Percentiles rank a stretch among this genome's conserved stretches.
phyloP scores from a whole-genome alignment of 192 early-diverging fungal genomes.

The Kickxella alabastrina region DNA sequence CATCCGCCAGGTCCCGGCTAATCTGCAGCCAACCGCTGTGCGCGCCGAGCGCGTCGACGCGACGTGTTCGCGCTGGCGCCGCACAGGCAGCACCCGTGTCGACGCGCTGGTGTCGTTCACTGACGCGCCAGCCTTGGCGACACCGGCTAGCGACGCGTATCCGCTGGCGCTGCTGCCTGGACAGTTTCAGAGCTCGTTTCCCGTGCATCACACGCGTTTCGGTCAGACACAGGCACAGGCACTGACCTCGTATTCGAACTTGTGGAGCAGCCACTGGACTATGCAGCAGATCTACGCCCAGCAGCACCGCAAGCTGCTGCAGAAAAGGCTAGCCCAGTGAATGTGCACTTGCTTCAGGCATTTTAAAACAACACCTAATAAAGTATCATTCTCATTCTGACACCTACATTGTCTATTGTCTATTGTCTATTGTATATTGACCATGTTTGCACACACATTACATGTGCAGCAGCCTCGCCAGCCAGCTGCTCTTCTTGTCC shows the following conservation, averaged over 20 bases:
- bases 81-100: slow-evolving; percentile 1
- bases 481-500: slow-evolving; percentile 4
- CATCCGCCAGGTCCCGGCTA: slow-evolving; percentile 35
- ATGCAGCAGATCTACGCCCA: slow-evolving; percentile 10
- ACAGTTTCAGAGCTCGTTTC: slow-evolving; percentile 41
- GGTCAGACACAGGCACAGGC: slow-evolving; percentile 32
- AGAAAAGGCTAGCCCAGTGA: background rate
- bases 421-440: no score
- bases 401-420: no score
- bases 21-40: slow-evolving; percentile 32
- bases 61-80: background rate
- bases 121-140: slow-evolving; percentile 1
- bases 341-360: no score
- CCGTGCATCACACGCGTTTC: slow-evolving; percentile 36
- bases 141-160: slow-evolving; percentile 8
- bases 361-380: background rate
- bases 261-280: slow-evolving; percentile 29
- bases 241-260: slow-evolving; percentile 24
- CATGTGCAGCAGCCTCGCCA: slow-evolving; percentile 13
- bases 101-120: slow-evolving; percentile 27
- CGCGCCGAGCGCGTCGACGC: slow-evolving; percentile 13
- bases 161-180: slow-evolving; percentile 48
- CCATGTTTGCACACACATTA: background rate
- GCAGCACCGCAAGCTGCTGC: slow-evolving; percentile 11
- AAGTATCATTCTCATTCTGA: background rate